These are phyloP conservation scores for Dillenia suffruticosa DNA, from an alignment of 164 flowering plant species.

Conservation along the genomic window DNA sequence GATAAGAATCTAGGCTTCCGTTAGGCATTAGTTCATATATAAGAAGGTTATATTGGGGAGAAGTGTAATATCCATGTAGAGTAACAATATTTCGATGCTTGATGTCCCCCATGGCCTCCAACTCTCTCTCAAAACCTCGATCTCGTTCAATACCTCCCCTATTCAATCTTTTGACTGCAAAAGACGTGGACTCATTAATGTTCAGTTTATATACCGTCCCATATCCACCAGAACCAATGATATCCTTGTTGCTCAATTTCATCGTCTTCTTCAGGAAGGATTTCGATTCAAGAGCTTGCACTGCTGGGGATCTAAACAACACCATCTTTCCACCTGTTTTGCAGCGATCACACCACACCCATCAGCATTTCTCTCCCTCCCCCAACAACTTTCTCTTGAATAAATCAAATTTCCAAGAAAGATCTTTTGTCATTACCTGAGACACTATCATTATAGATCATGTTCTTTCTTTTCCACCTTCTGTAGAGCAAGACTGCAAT, in stretches of 20 bases:
- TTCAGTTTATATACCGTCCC: slow-evolving; percentile 73
- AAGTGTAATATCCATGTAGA: slow-evolving; percentile 81
- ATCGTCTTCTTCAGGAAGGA: slow-evolving; percentile 61
- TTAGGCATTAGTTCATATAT: slow-evolving; percentile 94
- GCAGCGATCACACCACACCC: not conserved
- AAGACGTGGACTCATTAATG: slow-evolving; percentile 45
- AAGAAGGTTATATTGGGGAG: slow-evolving; percentile 75
- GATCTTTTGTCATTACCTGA: slow-evolving; percentile 36
- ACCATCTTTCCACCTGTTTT: slow-evolving; percentile 84
- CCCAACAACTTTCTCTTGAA: not conserved
- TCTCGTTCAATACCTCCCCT: slow-evolving; percentile 65
- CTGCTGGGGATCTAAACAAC: slow-evolving; percentile 57
- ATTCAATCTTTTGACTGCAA: slow-evolving; percentile 79
- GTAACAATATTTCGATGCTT: slow-evolving; percentile 87
- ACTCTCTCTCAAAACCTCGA: slow-evolving; percentile 83
- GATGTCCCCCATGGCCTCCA: slow-evolving; percentile 90
- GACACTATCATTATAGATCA: slow-evolving; percentile 45
- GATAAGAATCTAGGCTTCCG: slow-evolving; percentile 67
- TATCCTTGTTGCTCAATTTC: slow-evolving; percentile 74
- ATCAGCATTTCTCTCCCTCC: not conserved
- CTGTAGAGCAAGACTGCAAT: slow-evolving; percentile 61
- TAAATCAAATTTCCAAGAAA: not conserved
- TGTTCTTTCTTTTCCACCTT: slow-evolving; percentile 70
- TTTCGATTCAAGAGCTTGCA: slow-evolving; percentile 51
- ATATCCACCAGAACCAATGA: slow-evolving; percentile 82